Percentiles rank a stretch among this genome's conserved stretches.
Conservation (phyloP, 179 eudicot genomes). For the Amaranthus tricolor region DNA sequence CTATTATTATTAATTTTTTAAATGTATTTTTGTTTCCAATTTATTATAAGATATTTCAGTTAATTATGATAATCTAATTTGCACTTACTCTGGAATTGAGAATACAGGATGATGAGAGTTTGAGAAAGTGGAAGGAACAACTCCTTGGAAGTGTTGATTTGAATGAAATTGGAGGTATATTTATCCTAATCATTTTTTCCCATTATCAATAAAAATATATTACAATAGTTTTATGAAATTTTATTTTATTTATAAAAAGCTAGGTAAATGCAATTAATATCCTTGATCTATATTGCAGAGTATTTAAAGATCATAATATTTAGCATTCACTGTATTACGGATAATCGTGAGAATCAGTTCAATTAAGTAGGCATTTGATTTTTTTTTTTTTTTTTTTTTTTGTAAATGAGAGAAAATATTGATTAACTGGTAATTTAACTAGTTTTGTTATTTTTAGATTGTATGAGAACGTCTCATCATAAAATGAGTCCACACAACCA, state of each 20-base stretch:
- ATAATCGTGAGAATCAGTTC: neutral
- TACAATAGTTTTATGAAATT: neutral
- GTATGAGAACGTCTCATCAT: neutral
- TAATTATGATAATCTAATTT: too few species aligned
- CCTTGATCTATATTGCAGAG: neutral
- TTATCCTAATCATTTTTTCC: neutral
- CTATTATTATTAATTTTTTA: neutral
- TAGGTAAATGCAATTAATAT: neutral
- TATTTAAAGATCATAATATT: neutral
- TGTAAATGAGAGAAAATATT: neutral
- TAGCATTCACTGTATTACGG: neutral
- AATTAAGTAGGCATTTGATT: neutral
- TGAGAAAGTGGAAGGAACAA: slow-evolving; percentile 77
- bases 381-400: neutral
- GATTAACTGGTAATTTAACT: neutral
- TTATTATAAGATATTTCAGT: neutral
- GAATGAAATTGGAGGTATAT: slow-evolving; percentile 52
- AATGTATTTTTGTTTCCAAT: neutral
- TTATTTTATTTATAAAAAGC: neutral
- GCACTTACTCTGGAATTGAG: neutral
- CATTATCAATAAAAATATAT: neutral
- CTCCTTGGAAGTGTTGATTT: slow-evolving; percentile 68
- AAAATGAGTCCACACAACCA: too few species aligned
- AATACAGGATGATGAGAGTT: slow-evolving; percentile 73
- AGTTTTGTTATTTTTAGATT: neutral